A percentile compares a stretch with the other conserved stretches of the same genome.
These are phyloP conservation scores for Gossypium trilobum DNA, from an alignment of 441 rosid genomes.

Conservation along the genomic window DNA sequence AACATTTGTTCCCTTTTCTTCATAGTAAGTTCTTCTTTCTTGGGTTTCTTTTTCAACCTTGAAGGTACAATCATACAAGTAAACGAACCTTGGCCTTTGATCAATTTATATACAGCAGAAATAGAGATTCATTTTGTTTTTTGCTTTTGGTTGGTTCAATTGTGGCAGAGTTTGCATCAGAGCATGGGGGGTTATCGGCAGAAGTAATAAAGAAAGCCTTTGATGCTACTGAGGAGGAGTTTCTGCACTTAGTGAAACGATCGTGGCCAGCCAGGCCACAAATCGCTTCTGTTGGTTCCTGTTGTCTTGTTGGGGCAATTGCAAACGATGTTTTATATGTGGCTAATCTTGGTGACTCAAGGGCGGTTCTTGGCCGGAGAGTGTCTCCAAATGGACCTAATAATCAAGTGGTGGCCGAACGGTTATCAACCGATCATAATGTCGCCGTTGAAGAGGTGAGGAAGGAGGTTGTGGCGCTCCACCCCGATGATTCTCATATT, in stretches of 20 bases:
- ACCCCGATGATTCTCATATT: conserved; percentile 54
- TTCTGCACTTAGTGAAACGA: conserved; percentile 3
- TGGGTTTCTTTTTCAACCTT: neutral
- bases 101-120: neutral
- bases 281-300: conserved; percentile 42
- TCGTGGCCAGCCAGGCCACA: conserved; percentile 37
- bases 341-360: conserved; percentile 54
- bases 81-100: neutral
- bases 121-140: neutral
- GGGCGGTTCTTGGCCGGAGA: conserved; percentile 44
- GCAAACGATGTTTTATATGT: conserved; percentile 35
- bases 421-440: conserved; percentile 56
- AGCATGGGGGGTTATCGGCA: conserved; percentile 47
- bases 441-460: conserved; percentile 54
- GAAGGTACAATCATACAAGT: neutral
- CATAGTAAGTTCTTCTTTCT: conserved; percentile 27
- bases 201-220: conserved; percentile 50
- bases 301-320: conserved; percentile 54
- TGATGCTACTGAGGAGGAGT: conserved; percentile 25
- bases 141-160: neutral
- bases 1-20: conserved; percentile 39
- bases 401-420: conserved; percentile 35
- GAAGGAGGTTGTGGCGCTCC: conserved; percentile 55
- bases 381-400: conserved; percentile 13
- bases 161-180: conserved; percentile 34